Conservation (phyloP, 73 alveolate genomes). For the Stentor coeruleus region DNA sequence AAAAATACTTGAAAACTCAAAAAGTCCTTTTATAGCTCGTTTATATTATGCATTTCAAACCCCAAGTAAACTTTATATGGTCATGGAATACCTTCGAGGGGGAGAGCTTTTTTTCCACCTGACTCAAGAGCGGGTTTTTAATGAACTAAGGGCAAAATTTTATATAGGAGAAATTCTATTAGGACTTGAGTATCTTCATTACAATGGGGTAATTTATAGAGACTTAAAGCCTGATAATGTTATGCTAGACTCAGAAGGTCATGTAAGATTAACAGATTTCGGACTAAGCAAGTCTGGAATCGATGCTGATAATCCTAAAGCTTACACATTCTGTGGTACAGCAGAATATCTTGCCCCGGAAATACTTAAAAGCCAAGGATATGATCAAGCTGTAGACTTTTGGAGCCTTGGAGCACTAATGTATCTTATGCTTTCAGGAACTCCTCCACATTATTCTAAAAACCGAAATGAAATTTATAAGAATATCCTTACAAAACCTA, state of each 20-base stretch:
- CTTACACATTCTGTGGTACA: constrained; percentile 54
- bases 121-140: constrained; percentile 26
- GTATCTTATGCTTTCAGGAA: no score
- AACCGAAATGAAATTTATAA: no score
- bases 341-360: constrained; percentile 88
- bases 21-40: constrained; percentile 28
- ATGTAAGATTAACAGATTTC: constrained; percentile 84
- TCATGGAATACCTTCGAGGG: constrained; percentile 55
- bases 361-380: constrained; percentile 58
- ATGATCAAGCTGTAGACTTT: constrained; percentile 72
- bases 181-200: constrained; percentile 50
- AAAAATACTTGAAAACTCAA: constrained; percentile 17
- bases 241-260: constrained; percentile 68
- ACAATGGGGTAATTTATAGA: constrained; percentile 46
- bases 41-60: constrained; percentile 31
- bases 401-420: no score
- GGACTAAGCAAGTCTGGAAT: no score
- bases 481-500: no score
- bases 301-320: not conserved
- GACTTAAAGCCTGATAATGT: constrained; percentile 86
- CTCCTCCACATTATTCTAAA: no score
- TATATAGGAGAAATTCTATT: constrained; percentile 29
- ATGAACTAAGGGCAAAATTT: constrained; percentile 24
- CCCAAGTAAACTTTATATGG: constrained; percentile 43
- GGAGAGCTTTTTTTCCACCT: constrained; percentile 58